Percentiles rank a stretch among this genome's conserved stretches.
phyloP scores from a whole-genome alignment of 2,329 filamentous ascomycete genomes.

The Cladosporium colombiae region DNA sequence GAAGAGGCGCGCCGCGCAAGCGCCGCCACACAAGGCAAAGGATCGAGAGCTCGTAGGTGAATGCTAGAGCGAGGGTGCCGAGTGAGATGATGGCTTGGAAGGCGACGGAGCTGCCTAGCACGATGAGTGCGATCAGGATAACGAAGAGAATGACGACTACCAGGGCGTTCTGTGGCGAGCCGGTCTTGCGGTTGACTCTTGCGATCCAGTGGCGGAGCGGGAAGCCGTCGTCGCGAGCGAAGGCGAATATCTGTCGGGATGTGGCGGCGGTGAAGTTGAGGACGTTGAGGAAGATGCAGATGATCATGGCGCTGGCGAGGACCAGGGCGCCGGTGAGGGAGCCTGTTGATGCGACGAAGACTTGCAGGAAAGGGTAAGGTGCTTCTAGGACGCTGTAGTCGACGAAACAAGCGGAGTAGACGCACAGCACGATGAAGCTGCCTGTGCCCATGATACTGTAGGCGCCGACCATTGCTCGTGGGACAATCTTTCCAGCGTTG shows the following conservation, averaged over 20 bases:
- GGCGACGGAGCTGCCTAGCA: slow-evolving; percentile 30
- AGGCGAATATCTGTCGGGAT: slow-evolving; percentile 51
- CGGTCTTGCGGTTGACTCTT: slow-evolving; percentile 28
- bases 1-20: slow-evolving; percentile 26
- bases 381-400: slow-evolving; percentile 24
- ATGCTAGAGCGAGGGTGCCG: slow-evolving; percentile 41
- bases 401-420: slow-evolving; percentile 25
- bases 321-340: slow-evolving; percentile 27
- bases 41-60: slow-evolving; percentile 46
- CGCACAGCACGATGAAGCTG: slow-evolving; percentile 28
- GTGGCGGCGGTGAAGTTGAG: slow-evolving; percentile 23
- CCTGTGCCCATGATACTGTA: slow-evolving; percentile 29
- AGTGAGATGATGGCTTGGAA: slow-evolving; percentile 43
- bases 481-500: slow-evolving; percentile 33
- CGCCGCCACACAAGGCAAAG: slow-evolving; percentile 32
- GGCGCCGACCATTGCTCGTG: slow-evolving; percentile 34
- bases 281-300: slow-evolving; percentile 27
- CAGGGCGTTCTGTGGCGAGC: slow-evolving; percentile 32
- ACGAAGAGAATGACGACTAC: slow-evolving; percentile 28
- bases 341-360: slow-evolving; percentile 30
- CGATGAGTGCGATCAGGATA: slow-evolving; percentile 30
- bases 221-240: slow-evolving; percentile 39
- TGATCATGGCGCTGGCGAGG: slow-evolving; percentile 29
- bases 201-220: slow-evolving; percentile 28
- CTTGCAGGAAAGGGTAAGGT: slow-evolving; percentile 28